Evolutionary conservation across 202 grass and related monocot genomes (phyloP).

Genomic region (Musa balbisiana): DNA sequence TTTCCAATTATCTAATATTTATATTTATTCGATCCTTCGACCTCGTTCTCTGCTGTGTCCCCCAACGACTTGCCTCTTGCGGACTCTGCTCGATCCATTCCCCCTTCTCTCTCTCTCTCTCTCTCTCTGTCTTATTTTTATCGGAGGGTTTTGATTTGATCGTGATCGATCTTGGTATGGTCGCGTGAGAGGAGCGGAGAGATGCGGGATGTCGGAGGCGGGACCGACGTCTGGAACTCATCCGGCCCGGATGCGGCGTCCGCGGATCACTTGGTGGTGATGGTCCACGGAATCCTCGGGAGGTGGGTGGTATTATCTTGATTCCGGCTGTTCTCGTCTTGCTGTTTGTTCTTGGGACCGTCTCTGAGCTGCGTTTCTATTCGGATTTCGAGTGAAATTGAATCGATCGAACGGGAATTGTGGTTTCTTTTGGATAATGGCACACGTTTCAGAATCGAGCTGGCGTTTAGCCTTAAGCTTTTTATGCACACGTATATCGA

Average conservation of each 20-base stretch:
- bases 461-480: neutral
- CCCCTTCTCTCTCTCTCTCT: too few relatives aligned
- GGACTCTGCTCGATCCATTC: too few relatives aligned
- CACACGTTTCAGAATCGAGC: neutral
- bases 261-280: slow-evolving; percentile 76
- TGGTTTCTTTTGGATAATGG: neutral
- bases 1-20: too few relatives aligned
- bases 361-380: neutral
- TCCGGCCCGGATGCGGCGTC: slow-evolving; percentile 7
- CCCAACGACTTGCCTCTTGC: too few relatives aligned
- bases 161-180: neutral
- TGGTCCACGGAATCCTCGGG: slow-evolving; percentile 97
- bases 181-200: neutral
- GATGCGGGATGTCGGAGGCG: slow-evolving; percentile 47
- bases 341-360: neutral
- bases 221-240: slow-evolving; percentile 19
- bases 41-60: too few relatives aligned
- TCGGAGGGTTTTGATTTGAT: too few relatives aligned
- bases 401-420: neutral
- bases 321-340: neutral
- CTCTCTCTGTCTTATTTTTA: too few relatives aligned
- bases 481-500: too few relatives aligned
- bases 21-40: too few relatives aligned
- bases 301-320: slow-evolving; percentile 30
- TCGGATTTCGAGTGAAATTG: neutral